Conservation (phyloP, 495 filamentous ascomycete genomes). For the Gamarada debralockiae region DNA sequence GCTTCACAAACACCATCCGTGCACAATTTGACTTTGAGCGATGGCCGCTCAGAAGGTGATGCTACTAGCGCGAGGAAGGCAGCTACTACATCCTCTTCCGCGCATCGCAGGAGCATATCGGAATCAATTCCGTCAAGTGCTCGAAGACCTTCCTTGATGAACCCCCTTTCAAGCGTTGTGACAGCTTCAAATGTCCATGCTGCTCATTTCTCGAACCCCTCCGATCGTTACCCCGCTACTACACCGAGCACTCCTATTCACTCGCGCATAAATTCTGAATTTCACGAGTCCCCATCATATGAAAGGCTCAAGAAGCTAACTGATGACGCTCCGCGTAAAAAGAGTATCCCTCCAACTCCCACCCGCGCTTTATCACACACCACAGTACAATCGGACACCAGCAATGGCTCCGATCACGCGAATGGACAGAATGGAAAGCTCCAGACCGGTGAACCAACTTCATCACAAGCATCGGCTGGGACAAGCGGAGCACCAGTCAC, state of each 20-base stretch:
- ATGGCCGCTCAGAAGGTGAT: conserved; percentile 40
- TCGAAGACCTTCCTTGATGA: conserved; percentile 44
- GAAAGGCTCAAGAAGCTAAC: conserved; percentile 85
- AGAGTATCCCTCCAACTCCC: conserved; percentile 87
- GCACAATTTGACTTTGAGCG: conserved; percentile 42
- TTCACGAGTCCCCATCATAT: conserved; percentile 51
- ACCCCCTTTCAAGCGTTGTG: conserved; percentile 63
- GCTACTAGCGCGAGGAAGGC: conserved; percentile 23
- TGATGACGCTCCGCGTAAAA: conserved; percentile 62
- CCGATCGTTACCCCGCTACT: conserved; percentile 50
- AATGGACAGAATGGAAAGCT: conserved; percentile 29
- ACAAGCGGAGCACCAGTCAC: conserved; percentile 54
- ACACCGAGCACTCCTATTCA: conserved; percentile 49
- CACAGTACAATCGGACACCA: conserved; percentile 36
- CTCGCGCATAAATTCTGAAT: conserved; percentile 35
- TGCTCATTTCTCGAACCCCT: conserved; percentile 73
- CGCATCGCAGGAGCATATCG: conserved; percentile 27
- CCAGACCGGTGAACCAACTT: conserved; percentile 22
- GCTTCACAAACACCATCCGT: conserved; percentile 51
- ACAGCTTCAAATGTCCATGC: conserved; percentile 63
- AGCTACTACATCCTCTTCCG: conserved; percentile 20
- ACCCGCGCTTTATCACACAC: conserved; percentile 77
- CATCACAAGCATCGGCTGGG: conserved; percentile 34
- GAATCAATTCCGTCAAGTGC: conserved; percentile 35
- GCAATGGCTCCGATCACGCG: conserved; percentile 28